Evolutionary conservation across 768 basidiomycete species (phyloP).

Genomic region (Scleroderma citrinum): DNA sequence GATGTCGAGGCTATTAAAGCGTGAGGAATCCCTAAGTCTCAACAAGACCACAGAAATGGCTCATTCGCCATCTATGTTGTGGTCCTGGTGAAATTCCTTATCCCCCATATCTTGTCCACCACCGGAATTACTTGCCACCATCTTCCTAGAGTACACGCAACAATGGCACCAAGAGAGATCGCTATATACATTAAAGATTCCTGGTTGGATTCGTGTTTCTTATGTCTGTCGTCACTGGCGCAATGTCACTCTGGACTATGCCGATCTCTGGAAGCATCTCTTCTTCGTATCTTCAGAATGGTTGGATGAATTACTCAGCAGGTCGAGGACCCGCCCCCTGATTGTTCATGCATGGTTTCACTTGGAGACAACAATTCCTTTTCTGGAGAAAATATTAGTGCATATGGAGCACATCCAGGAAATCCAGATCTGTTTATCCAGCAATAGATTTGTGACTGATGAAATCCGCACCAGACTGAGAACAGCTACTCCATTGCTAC

Average conservation of each 20-base stretch:
- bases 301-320: constrained; percentile 38
- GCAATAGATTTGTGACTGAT: constrained; percentile 15
- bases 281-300: constrained; percentile 29
- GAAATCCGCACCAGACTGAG: constrained; percentile 13
- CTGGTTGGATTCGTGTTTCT: constrained; percentile 19
- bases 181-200: not conserved
- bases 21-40: too few species aligned
- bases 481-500: constrained; percentile 29
- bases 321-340: constrained; percentile 37
- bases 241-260: constrained; percentile 34
- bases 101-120: constrained; percentile 17
- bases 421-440: constrained; percentile 16
- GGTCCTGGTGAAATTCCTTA: constrained; percentile 10
- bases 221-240: constrained; percentile 36
- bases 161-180: not conserved
- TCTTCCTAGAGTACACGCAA: constrained; percentile 14
- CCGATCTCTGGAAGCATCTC: constrained; percentile 36
- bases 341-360: constrained; percentile 18
- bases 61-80: constrained; percentile 10
- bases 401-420: constrained; percentile 31
- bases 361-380: constrained; percentile 22
- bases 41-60: constrained; percentile 11
- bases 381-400: constrained; percentile 23
- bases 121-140: constrained; percentile 14
- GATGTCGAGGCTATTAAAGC: too few species aligned